Base-by-base conservation (phyloP, 2,329 filamentous ascomycete genomes). In the Mycosphaerella sp. region DNA sequence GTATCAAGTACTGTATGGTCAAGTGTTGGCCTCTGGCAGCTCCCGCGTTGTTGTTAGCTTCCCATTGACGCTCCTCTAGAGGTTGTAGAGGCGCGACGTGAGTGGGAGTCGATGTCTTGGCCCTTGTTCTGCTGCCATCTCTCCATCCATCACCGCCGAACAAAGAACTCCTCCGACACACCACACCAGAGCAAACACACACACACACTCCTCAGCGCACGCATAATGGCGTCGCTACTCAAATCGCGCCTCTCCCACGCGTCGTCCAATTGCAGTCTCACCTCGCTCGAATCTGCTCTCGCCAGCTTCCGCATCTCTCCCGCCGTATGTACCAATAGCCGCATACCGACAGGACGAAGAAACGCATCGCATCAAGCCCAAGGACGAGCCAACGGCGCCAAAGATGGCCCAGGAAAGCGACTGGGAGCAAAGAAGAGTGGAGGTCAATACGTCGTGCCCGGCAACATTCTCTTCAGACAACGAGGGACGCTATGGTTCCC, bases 401-500 rank as follows among this genome's bases (percentile, higher is more conserved):
- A 84, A 67, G 80, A 86, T 65, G 83, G 84, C 3, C 78, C 85
- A 1, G 85, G 85, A 64, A 95, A 95, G 76, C 89, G 95, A 70
- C 76, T 98, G 62, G 93, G 93, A 63, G 91, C 92, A 4, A 98
- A 98, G 79, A 89, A 92, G 73, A 85, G 86, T 14, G 89, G 88
- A 72, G 92, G 88, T 87, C 77, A 96, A 76, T 95, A 86, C 72
- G 93, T 98, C 36, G 86, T 95, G 55, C 87, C 91, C 4, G 93
- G 93, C 51, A 97, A 95, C 77, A 98, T 98, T 73, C 87, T 98
- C 74, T 98, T 93, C 81, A 90, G 89, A 70, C 93, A 98, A 74
- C 86, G 92, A 66, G 93, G 93, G 65, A 95, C 93, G 3, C 82
- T 85, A 66, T 98, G 93, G 93, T 92, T 86, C 71, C 86, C 93